phyloP scores from a whole-genome alignment of 768 basidiomycete species.

The Russula lepida region DNA sequence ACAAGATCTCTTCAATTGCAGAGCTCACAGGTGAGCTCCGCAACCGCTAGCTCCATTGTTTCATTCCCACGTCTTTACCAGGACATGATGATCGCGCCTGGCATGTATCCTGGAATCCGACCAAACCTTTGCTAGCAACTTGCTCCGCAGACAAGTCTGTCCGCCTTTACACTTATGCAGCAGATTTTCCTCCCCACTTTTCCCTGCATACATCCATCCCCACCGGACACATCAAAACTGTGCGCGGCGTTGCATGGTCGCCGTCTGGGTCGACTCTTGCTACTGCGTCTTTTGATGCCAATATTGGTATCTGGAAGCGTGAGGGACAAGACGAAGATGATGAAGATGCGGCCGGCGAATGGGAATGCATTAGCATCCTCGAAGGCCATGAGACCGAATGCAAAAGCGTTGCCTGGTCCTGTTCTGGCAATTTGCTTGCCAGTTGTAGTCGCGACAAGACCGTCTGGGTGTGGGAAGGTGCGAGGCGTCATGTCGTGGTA shows the following conservation, averaged over 20 bases:
- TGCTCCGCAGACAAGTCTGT: constrained; percentile 94
- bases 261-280: constrained; percentile 82
- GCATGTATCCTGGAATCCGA: constrained; percentile 85
- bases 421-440: constrained; percentile 58
- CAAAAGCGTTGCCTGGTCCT: constrained; percentile 44
- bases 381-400: constrained; percentile 98
- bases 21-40: background rate
- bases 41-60: background rate
- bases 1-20: constrained; percentile 1
- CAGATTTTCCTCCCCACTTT: constrained; percentile 34
- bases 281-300: constrained; percentile 90
- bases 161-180: constrained; percentile 65
- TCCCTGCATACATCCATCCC: constrained; percentile 54
- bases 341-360: constrained; percentile 38
- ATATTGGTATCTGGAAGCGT: constrained; percentile 86
- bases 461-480: constrained; percentile 99
- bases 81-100: constrained; percentile 86
- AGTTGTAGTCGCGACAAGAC: constrained; percentile 95
- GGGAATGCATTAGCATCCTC: constrained; percentile 81
- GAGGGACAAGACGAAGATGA: constrained; percentile 38
- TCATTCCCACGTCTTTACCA: background rate
- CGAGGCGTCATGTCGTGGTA: constrained; percentile 16
- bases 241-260: constrained; percentile 80
- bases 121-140: constrained; percentile 73
- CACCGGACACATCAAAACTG: constrained; percentile 83